phyloP scores from a whole-genome alignment of 2,329 filamentous ascomycete species.

The Fusarium coffeatum region DNA sequence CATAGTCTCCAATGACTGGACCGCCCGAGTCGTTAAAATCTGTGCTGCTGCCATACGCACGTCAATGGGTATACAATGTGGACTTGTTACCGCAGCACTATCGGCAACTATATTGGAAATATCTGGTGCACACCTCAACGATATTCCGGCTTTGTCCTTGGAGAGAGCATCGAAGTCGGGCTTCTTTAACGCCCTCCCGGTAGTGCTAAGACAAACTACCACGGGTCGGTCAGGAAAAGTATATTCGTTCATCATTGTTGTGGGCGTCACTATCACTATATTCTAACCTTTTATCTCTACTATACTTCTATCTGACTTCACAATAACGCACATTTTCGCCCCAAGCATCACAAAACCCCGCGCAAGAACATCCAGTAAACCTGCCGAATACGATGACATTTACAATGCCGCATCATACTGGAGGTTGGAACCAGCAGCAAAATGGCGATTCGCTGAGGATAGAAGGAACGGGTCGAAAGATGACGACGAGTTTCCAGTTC shows the following conservation, averaged over 20 bases:
- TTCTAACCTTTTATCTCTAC: slow-evolving; percentile 20
- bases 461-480: neutral
- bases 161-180: neutral
- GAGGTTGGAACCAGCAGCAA: neutral
- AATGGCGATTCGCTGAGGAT: slow-evolving; percentile 19
- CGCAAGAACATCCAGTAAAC: no score
- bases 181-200: neutral
- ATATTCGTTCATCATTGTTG: neutral
- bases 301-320: slow-evolving; percentile 18
- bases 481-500: no score
- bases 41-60: slow-evolving; percentile 12
- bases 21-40: slow-evolving; percentile 4
- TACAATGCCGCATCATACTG: neutral
- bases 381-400: neutral
- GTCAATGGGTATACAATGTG: neutral
- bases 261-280: neutral
- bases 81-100: neutral
- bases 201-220: neutral
- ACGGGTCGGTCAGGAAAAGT: neutral
- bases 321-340: neutral
- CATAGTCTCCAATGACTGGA: neutral
- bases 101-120: slow-evolving; percentile 12
- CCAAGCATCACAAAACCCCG: neutral
- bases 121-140: neutral
- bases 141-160: neutral